These are phyloP conservation scores for Syzygium aromaticum DNA, from an alignment of 345 rosid species.

Conservation along the genomic window DNA sequence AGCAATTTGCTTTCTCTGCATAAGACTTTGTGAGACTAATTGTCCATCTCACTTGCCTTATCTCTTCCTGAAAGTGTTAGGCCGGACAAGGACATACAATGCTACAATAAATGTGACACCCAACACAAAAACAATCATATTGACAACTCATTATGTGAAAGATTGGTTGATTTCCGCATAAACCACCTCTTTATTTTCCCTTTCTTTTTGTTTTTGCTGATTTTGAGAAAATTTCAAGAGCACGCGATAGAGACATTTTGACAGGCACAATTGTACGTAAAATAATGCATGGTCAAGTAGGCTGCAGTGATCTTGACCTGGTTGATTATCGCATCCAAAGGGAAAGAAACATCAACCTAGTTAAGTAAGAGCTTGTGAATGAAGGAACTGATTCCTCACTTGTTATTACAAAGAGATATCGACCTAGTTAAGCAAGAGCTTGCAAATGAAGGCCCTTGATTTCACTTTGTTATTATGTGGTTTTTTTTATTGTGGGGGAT, in stretches of 20 bases:
- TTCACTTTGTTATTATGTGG: neutral
- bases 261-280: neutral
- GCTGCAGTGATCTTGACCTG: neutral
- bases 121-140: neutral
- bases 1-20: too few species aligned
- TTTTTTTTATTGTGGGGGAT: neutral
- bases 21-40: neutral
- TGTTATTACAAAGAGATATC: neutral
- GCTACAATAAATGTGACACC: neutral
- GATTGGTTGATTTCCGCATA: neutral
- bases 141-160: neutral
- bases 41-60: neutral
- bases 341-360: neutral
- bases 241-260: neutral
- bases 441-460: neutral
- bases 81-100: neutral
- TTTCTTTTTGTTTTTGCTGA: neutral
- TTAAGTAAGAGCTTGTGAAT: neutral
- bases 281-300: neutral
- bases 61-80: neutral
- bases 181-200: neutral
- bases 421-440: neutral
- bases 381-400: neutral
- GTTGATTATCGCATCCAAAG: rapidly evolving
- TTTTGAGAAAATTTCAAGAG: neutral